These are phyloP conservation scores for Russula emetica DNA, from an alignment of 768 basidiomycete genomes.

Conservation along the genomic window DNA sequence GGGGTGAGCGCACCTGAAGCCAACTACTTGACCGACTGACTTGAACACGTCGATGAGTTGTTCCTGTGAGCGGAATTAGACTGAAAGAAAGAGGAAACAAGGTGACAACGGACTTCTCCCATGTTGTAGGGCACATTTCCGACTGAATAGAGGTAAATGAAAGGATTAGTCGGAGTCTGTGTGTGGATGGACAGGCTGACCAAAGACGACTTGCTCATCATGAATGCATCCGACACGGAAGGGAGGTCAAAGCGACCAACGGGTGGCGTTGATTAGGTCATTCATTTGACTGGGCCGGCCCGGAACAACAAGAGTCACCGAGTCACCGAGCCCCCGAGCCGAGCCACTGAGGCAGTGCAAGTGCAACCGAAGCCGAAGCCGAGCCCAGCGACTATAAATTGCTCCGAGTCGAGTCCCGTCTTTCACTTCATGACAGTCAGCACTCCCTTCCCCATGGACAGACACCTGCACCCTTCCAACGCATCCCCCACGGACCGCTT, in stretches of 20 bases:
- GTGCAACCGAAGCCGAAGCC: too few relatives aligned
- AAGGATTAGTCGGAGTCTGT: background rate
- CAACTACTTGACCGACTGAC: slow-evolving; percentile 80
- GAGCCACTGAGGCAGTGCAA: background rate
- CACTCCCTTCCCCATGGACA: slow-evolving; percentile 16
- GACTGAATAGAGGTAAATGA: slow-evolving; percentile 40
- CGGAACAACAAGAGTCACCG: background rate
- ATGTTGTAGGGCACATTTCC: slow-evolving; percentile 91
- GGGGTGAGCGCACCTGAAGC: slow-evolving; percentile 60
- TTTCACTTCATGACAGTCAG: slow-evolving; percentile 22
- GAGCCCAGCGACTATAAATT: background rate
- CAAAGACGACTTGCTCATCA: slow-evolving; percentile 73
- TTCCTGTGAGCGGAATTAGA: slow-evolving; percentile 42
- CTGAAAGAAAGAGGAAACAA: background rate
- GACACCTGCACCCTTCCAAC: background rate
- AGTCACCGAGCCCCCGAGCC: background rate
- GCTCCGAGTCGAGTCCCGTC: background rate
- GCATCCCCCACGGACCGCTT: slow-evolving; percentile 8
- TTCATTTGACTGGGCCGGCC: background rate
- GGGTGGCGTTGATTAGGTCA: background rate
- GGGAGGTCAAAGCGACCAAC: too few relatives aligned
- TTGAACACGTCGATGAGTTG: slow-evolving; percentile 86
- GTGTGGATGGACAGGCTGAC: slow-evolving; percentile 29
- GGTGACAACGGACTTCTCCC: slow-evolving; percentile 52
- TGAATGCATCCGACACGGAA: too few relatives aligned